phyloP scores from a whole-genome alignment of 2,329 filamentous ascomycete species.

The Colletotrichum salicis region DNA sequence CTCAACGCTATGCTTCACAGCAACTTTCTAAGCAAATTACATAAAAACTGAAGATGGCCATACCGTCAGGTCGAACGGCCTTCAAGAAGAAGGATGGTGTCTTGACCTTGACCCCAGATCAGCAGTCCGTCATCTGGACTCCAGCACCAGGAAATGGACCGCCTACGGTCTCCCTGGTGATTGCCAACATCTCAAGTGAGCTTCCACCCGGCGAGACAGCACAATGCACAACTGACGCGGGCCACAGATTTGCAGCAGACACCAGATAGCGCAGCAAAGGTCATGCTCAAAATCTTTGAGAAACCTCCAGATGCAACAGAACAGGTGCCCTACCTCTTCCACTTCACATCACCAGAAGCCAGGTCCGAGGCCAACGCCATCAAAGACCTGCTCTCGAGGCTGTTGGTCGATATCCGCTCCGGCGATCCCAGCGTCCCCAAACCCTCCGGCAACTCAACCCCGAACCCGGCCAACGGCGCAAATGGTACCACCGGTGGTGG shows the following conservation, averaged over 20 bases:
- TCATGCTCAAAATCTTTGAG: slow-evolving; percentile 92
- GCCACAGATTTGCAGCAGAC: slow-evolving; percentile 89
- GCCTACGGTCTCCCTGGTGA: slow-evolving; percentile 74
- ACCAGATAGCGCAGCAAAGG: slow-evolving; percentile 85
- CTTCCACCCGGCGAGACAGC: neutral
- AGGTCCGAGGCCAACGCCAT: slow-evolving; percentile 86
- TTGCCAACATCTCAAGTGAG: slow-evolving; percentile 86
- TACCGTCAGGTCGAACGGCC: slow-evolving; percentile 73
- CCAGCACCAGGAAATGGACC: slow-evolving; percentile 72
- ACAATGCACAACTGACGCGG: slow-evolving; percentile 32
- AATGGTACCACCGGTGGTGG: slow-evolving; percentile 12
- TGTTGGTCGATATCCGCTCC: slow-evolving; percentile 77
- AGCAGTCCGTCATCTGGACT: slow-evolving; percentile 82
- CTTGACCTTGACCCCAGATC: slow-evolving; percentile 79
- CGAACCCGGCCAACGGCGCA: slow-evolving; percentile 41
- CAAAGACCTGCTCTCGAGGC: slow-evolving; percentile 81
- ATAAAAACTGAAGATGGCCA: slow-evolving; percentile 57
- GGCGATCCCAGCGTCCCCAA: slow-evolving; percentile 63
- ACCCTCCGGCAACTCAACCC: slow-evolving; percentile 50
- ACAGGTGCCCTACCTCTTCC: slow-evolving; percentile 82
- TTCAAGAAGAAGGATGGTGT: slow-evolving; percentile 98
- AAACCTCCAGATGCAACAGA: slow-evolving; percentile 69
- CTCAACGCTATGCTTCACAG: slow-evolving; percentile 1
- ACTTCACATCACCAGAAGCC: slow-evolving; percentile 85
- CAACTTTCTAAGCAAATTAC: neutral